Base-by-base conservation (phyloP, 2,329 filamentous ascomycete genomes). In the Colletotrichum destructivum region DNA sequence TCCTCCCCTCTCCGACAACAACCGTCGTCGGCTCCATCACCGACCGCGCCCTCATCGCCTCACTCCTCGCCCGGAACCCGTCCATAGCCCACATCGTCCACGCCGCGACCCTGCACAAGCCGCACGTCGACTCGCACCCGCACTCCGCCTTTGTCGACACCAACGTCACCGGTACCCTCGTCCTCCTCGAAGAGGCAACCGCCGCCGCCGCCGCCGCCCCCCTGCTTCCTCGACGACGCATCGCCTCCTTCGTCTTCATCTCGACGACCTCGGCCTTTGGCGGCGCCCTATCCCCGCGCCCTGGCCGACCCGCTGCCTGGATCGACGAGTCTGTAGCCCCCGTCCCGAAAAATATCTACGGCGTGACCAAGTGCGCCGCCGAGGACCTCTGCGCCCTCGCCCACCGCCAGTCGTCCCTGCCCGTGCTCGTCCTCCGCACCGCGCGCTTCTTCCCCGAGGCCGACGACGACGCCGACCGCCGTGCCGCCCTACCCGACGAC, bases 381-480 rank as follows among this genome's bases (percentile, higher is more conserved):
- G 86, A 88, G 72, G 84, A 87, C 62, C 69, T 87, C 40, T 87
- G 85, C 74, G 78, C 77, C 15, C 79, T 87, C 7, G 71, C 84
- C 1, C 82, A 85, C 52, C 74, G 75, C 15, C 80, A 85, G 65
- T 79, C 78, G 0, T 72, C 74, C 2, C 74, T 87, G 73, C 84
- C 85, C 0, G 77, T 83, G 0, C 49, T 87, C 0, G 78, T 87
- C 7, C 79, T 88, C 11, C 82, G 85, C n/a, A 83, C 82, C 3
- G 84, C 81, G 61, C 82, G 85, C 60, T 87, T 88, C 80, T 87
- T 87, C 72, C 84, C 84, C 0, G 85, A 87, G 74, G 78, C 79
- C 21, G 85, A 87, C 61, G 85, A 87, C 68, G 84, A 86, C 64
- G 81, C 81, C 6, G 80, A 81, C 35, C 77, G 84, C 1, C 79